Percentiles rank a stretch among this genome's conserved stretches.
Conservation (phyloP, 371 early-diverging fungal species). For the Mortierella sp. region DNA sequence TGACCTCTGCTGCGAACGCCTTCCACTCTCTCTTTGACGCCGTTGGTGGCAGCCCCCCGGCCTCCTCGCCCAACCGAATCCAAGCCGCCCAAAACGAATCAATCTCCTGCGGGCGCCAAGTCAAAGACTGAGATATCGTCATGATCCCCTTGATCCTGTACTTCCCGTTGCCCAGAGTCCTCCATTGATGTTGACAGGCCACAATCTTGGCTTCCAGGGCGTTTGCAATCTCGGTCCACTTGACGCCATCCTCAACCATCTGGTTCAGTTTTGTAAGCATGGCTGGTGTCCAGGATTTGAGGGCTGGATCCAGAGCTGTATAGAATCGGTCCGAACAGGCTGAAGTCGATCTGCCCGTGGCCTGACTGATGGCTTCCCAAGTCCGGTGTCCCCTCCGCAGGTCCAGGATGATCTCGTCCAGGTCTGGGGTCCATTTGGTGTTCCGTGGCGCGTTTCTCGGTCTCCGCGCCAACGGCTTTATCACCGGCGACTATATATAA, state of each 20-base stretch:
- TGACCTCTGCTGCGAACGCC: constrained; percentile 5
- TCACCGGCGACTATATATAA: not conserved
- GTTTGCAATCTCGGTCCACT: constrained; percentile 25
- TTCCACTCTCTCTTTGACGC: constrained; percentile 10
- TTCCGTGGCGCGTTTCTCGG: not conserved
- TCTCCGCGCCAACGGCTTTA: not conserved
- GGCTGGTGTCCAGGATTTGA: constrained; percentile 39
- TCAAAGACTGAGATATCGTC: not conserved
- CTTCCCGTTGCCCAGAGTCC: constrained; percentile 33
- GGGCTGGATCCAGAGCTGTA: constrained; percentile 27
- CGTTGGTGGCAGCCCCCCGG: too few species aligned
- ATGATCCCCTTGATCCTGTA: constrained; percentile 23
- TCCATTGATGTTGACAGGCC: constrained; percentile 51
- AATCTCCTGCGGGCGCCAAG: constrained; percentile 23
- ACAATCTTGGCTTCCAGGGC: constrained; percentile 12
- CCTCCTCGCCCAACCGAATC: not conserved
- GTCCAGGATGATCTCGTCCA: constrained; percentile 17
- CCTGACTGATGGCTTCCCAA: constrained; percentile 33
- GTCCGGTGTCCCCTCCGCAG: constrained; percentile 20
- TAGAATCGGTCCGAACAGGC: constrained; percentile 43
- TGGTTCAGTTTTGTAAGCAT: constrained; percentile 45
- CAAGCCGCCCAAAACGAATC: constrained; percentile 36
- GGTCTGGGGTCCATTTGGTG: constrained; percentile 25
- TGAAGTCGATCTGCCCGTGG: constrained; percentile 7
- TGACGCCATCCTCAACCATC: constrained; percentile 34